Conservation (phyloP, 2,329 filamentous ascomycete genomes). For the Alternaria viburni region DNA sequence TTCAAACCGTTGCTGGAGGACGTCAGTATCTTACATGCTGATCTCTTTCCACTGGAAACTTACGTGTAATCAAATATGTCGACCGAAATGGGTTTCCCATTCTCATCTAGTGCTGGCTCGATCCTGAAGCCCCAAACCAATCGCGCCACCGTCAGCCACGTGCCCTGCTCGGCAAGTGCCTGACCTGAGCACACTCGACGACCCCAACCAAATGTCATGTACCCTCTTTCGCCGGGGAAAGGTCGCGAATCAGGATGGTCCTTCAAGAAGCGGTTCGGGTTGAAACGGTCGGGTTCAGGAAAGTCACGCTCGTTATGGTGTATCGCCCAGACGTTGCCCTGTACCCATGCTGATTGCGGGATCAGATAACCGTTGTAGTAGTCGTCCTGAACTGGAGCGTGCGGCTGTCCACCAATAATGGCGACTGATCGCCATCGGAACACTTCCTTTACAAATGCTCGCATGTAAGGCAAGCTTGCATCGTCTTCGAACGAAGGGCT, state of each 20-base stretch:
- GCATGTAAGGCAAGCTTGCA: slow-evolving; percentile 46
- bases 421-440: slow-evolving; percentile 45
- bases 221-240: slow-evolving; percentile 55
- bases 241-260: slow-evolving; percentile 33
- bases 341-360: slow-evolving; percentile 49
- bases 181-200: slow-evolving; percentile 65
- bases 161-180: slow-evolving; percentile 65
- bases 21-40: slow-evolving; percentile 4
- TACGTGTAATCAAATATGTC: slow-evolving; percentile 65
- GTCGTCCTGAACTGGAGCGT: slow-evolving; percentile 44
- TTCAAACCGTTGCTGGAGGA: slow-evolving; percentile 61
- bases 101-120: slow-evolving; percentile 48
- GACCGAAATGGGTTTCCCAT: slow-evolving; percentile 58
- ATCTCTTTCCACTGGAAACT: slow-evolving; percentile 18
- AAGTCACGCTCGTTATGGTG: slow-evolving; percentile 49
- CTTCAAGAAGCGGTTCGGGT: slow-evolving; percentile 40
- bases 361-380: slow-evolving; percentile 49
- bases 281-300: slow-evolving; percentile 47
- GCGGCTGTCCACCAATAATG: slow-evolving; percentile 45
- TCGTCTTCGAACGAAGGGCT: slow-evolving; percentile 46
- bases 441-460: slow-evolving; percentile 45
- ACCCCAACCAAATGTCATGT: slow-evolving; percentile 63
- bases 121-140: slow-evolving; percentile 66
- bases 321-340: slow-evolving; percentile 52
- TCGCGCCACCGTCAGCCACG: slow-evolving; percentile 64